Percentiles rank a stretch among this genome's conserved stretches.
Evolutionary conservation across 208 protist genomes (phyloP).

Genomic region (Leishmania braziliensis): DNA sequence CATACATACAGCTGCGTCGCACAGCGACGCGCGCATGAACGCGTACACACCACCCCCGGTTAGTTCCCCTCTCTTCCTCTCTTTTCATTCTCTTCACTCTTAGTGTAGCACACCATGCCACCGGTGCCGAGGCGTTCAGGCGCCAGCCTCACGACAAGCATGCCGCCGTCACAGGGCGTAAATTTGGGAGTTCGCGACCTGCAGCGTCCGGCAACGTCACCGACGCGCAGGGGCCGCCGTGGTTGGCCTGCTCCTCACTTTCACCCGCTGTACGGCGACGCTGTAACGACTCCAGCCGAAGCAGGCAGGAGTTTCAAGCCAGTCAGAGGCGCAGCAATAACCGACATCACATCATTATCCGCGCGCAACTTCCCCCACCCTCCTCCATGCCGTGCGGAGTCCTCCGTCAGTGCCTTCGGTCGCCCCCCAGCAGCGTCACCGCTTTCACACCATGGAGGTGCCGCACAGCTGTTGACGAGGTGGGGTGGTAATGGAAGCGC

Average conservation of each 20-base stretch:
- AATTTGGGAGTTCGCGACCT: constrained; percentile 24
- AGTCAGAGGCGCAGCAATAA: no score
- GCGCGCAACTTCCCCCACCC: not conserved
- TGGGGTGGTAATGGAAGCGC: not conserved
- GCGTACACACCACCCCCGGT: not conserved
- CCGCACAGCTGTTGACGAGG: not conserved
- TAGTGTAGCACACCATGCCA: not conserved
- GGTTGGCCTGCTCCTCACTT: not conserved
- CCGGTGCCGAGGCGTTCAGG: not conserved
- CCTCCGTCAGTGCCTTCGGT: not conserved
- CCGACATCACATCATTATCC: not conserved
- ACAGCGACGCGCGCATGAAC: not conserved
- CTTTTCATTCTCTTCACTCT: not conserved
- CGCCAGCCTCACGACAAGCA: not conserved
- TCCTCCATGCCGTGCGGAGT: not conserved
- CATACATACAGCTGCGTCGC: not conserved
- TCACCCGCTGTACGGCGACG: not conserved
- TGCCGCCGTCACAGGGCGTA: constrained; percentile 1
- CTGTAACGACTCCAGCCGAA: not conserved
- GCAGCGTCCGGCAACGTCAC: constrained; percentile 16
- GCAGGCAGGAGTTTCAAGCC: not conserved
- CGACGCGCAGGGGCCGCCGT: constrained; percentile 9
- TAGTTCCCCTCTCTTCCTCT: not conserved
- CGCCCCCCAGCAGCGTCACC: not conserved
- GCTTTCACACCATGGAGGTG: not conserved